Conservation (phyloP, 2,329 filamentous ascomycete genomes). For the Mariannaea sp. region DNA sequence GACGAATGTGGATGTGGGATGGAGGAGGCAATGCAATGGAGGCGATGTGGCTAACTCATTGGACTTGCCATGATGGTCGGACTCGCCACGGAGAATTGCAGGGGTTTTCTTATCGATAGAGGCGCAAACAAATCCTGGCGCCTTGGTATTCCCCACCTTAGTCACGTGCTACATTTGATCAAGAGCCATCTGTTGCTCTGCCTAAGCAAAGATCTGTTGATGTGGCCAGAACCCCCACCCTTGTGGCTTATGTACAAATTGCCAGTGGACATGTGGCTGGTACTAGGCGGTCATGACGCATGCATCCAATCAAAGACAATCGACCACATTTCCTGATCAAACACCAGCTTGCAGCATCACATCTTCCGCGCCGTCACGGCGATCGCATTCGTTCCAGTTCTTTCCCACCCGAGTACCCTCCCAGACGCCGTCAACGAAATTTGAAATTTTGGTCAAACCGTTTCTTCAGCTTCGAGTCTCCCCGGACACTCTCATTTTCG, state of each 20-base stretch:
- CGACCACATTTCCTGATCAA: conserved; percentile 45
- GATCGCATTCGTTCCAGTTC: conserved; percentile 10
- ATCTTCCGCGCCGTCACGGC: conserved; percentile 21
- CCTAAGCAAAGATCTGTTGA: no score
- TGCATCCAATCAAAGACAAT: conserved; percentile 37
- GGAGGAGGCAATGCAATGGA: no score
- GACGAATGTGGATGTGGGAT: conserved; percentile 21
- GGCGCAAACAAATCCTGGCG: background rate
- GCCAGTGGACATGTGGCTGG: conserved; percentile 14
- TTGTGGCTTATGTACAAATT: no score
- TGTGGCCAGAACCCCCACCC: no score
- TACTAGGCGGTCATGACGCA: conserved; percentile 26
- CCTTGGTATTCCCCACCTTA: background rate
- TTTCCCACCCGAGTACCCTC: background rate
- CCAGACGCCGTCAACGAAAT: background rate
- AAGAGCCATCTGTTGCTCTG: background rate
- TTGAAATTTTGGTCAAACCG: background rate
- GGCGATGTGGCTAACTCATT: conserved; percentile 35
- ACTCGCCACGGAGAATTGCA: conserved; percentile 24
- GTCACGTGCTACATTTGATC: conserved; percentile 29
- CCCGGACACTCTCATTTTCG: conserved; percentile 37
- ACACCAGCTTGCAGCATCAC: conserved; percentile 33
- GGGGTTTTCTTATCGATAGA: conserved; percentile 27
- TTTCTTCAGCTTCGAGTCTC: conserved; percentile 13
- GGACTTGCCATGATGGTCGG: conserved; percentile 26